These are phyloP conservation scores for Vigna angularis DNA, from an alignment of 306 rosid genomes.

Conservation along the genomic window DNA sequence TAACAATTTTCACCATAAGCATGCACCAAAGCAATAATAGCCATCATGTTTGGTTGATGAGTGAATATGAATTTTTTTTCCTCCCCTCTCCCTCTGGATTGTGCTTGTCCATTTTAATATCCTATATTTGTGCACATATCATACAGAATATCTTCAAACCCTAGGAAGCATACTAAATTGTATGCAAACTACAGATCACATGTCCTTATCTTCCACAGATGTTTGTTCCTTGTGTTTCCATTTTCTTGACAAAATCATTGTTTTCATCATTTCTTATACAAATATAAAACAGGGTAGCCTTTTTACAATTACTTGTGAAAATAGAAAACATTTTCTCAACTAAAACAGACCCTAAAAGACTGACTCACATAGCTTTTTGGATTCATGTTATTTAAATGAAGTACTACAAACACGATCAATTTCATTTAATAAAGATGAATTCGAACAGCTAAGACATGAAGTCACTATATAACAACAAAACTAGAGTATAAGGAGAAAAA, in stretches of 20 bases:
- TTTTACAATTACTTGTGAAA: neutral
- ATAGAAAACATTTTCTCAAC: neutral
- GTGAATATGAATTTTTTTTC: neutral
- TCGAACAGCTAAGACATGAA: constrained; percentile 27
- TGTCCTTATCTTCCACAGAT: neutral
- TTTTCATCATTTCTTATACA: neutral
- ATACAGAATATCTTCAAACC: constrained; percentile 18
- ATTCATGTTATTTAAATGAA: constrained; percentile 11
- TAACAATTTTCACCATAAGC: neutral
- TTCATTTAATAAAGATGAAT: constrained; percentile 11
- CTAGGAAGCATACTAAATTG: neutral
- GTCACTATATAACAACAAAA: neutral
- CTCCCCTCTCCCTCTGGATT: neutral
- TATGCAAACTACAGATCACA: constrained; percentile 2
- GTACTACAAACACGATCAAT: neutral
- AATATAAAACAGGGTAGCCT: neutral
- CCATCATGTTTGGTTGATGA: constrained; percentile 22
- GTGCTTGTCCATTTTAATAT: neutral
- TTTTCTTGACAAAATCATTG: neutral
- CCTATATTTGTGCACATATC: neutral
- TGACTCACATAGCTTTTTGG: neutral
- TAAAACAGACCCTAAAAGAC: constrained; percentile 3
- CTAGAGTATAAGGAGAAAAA: constrained; percentile 39
- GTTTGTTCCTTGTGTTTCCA: constrained; percentile 9
- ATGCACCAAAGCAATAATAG: constrained; percentile 15